A percentile compares a stretch with the other conserved stretches of the same genome.
These are phyloP conservation scores for Cyberlindnera petersonii DNA, from an alignment of 805 yeast genomes.

Conservation along the genomic window DNA sequence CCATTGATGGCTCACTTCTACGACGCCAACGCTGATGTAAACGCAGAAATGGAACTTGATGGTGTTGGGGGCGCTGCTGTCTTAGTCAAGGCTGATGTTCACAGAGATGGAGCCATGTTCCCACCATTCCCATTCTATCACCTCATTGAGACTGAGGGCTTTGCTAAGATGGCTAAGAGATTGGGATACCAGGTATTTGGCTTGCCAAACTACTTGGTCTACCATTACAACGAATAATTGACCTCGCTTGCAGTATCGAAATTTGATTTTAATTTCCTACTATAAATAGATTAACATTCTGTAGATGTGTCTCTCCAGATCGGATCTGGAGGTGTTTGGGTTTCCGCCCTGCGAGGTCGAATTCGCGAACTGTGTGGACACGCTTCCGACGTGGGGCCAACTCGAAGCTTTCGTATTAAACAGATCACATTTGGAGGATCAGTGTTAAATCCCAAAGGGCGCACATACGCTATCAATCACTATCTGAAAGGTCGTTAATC, in stretches of 20 bases:
- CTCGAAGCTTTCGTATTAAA: too few species aligned
- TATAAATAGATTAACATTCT: too few species aligned
- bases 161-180: conserved; percentile 96
- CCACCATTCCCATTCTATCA: conserved; percentile 98
- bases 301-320: too few species aligned
- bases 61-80: conserved; percentile 99
- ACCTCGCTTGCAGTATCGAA: not conserved
- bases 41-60: conserved; percentile 78
- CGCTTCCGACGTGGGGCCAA: not conserved
- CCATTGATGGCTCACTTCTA: conserved; percentile 90
- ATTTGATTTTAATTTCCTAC: too few species aligned
- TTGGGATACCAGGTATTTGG: conserved; percentile 90
- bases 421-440: too few species aligned
- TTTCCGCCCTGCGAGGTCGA: too few species aligned
- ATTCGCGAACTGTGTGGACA: conserved; percentile 1
- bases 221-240: conserved; percentile 76
- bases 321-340: too few species aligned
- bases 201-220: conserved; percentile 90
- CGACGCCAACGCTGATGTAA: conserved; percentile 56
- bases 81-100: conserved; percentile 94
- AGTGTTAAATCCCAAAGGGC: too few species aligned
- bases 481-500: too few species aligned
- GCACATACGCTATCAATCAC: too few species aligned
- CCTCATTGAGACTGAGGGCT: conserved; percentile 95
- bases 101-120: conserved; percentile 99